Percentiles rank a stretch among this genome's conserved stretches.
These are phyloP conservation scores for Phoma sp. DNA, from an alignment of 2,329 filamentous ascomycete genomes.

Conservation along the genomic window DNA sequence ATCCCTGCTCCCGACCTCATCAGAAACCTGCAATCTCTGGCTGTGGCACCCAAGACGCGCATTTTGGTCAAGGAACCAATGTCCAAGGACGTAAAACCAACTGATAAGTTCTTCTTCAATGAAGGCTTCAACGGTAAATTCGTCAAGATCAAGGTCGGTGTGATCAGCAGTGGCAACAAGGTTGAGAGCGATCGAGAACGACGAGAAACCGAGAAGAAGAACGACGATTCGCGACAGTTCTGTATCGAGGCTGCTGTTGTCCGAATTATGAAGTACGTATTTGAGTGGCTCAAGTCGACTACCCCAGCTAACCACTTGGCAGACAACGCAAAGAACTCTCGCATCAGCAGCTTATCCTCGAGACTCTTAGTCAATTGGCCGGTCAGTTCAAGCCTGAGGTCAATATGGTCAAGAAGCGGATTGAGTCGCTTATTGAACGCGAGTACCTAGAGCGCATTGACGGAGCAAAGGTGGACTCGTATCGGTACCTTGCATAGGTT, in stretches of 20 bases:
- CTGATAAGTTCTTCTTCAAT: slow-evolving; percentile 85
- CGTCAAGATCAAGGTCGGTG: slow-evolving; percentile 86
- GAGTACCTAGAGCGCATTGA: slow-evolving; percentile 81
- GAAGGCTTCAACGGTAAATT: slow-evolving; percentile 79
- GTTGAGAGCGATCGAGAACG: slow-evolving; percentile 75
- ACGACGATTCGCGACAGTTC: slow-evolving; percentile 72
- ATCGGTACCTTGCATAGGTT: slow-evolving; percentile 71
- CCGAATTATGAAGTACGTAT: slow-evolving; percentile 83
- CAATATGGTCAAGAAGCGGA: slow-evolving; percentile 78
- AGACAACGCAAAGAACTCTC: slow-evolving; percentile 75
- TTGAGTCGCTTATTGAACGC: slow-evolving; percentile 76
- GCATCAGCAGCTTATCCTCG: slow-evolving; percentile 72
- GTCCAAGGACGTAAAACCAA: slow-evolving; percentile 75
- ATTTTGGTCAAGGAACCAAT: slow-evolving; percentile 81
- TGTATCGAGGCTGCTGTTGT: slow-evolving; percentile 79
- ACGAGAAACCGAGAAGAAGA: slow-evolving; percentile 76
- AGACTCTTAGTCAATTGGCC: slow-evolving; percentile 73
- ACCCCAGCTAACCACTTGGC: slow-evolving; percentile 23
- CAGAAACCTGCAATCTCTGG: slow-evolving; percentile 79
- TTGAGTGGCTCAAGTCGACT: neutral
- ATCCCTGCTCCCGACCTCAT: slow-evolving; percentile 77
- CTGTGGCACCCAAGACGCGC: slow-evolving; percentile 81
- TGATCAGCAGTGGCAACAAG: slow-evolving; percentile 80
- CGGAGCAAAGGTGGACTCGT: slow-evolving; percentile 65
- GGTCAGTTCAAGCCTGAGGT: slow-evolving; percentile 77